A percentile compares a stretch with the other conserved stretches of the same genome.
Evolutionary conservation across 148 eudicot genomes (phyloP).

Genomic region (Pharnaceum exiguum): DNA sequence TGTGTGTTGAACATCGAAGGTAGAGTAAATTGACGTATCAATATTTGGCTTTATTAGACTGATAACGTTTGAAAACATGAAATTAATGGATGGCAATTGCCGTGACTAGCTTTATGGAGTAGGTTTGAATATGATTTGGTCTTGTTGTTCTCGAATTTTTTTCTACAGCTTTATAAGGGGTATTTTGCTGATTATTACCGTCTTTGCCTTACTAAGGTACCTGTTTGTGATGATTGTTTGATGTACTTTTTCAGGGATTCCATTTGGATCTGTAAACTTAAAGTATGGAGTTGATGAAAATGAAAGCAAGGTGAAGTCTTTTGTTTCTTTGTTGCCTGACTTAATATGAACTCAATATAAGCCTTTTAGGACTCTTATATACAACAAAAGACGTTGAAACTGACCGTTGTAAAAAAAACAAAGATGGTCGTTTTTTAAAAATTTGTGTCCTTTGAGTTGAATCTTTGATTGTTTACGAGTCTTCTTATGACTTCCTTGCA

Average conservation of each 20-base stretch:
- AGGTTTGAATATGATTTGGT: too few species aligned
- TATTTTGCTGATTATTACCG: neutral
- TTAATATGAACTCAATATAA: too few species aligned
- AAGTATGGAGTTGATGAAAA: conserved; percentile 89
- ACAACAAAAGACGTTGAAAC: neutral
- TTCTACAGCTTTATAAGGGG: too few species aligned
- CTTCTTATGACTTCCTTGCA: neutral
- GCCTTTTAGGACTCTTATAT: neutral
- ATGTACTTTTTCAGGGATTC: conserved; percentile 67
- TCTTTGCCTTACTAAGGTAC: neutral
- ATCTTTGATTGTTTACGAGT: neutral
- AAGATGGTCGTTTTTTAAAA: neutral
- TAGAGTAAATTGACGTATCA: too few species aligned
- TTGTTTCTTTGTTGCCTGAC: conserved; percentile 19
- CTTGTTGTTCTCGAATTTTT: too few species aligned
- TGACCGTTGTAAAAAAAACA: neutral
- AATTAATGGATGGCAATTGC: too few species aligned
- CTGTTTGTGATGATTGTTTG: neutral
- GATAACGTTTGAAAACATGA: too few species aligned
- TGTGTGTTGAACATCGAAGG: too few species aligned
- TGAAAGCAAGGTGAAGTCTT: conserved; percentile 83
- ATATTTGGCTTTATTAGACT: too few species aligned
- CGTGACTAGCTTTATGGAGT: neutral
- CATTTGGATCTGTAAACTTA: conserved; percentile 92
- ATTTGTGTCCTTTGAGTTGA: neutral